These are phyloP conservation scores for Lindgomyces ingoldianus DNA, from an alignment of 495 filamentous ascomycete genomes.

Conservation along the genomic window DNA sequence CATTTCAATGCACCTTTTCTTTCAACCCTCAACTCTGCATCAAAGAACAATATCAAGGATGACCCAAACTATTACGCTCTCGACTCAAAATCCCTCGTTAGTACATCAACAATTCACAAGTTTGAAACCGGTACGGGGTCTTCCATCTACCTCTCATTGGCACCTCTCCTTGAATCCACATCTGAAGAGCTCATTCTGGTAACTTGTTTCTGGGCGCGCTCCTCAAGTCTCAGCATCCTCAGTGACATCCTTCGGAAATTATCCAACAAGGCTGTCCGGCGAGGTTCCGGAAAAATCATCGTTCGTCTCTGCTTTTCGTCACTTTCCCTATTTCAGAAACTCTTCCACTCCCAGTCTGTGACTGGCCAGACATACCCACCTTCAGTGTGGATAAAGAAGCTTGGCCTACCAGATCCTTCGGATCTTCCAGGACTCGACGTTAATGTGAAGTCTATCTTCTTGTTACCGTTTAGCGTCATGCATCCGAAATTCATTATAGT, in stretches of 20 bases:
- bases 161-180: constrained; percentile 59
- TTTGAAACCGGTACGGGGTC: constrained; percentile 62
- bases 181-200: constrained; percentile 66
- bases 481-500: constrained; percentile 76
- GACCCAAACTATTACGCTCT: constrained; percentile 40
- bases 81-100: constrained; percentile 42
- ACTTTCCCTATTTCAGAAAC: constrained; percentile 64
- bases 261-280: constrained; percentile 45
- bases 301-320: constrained; percentile 69
- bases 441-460: constrained; percentile 68
- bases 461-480: constrained; percentile 72
- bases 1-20: constrained; percentile 7
- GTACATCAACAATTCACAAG: constrained; percentile 46
- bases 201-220: constrained; percentile 75
- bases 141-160: constrained; percentile 53
- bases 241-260: constrained; percentile 53
- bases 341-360: constrained; percentile 61
- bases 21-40: constrained; percentile 9
- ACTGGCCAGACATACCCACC: constrained; percentile 60
- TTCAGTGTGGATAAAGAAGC: constrained; percentile 53
- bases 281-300: constrained; percentile 45
- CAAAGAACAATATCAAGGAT: constrained; percentile 2
- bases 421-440: constrained; percentile 62
- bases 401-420: constrained; percentile 60
- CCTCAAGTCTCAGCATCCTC: constrained; percentile 54